These are phyloP conservation scores for Pachysandra terminalis DNA, from an alignment of 164 flowering plant species.

Conservation along the genomic window DNA sequence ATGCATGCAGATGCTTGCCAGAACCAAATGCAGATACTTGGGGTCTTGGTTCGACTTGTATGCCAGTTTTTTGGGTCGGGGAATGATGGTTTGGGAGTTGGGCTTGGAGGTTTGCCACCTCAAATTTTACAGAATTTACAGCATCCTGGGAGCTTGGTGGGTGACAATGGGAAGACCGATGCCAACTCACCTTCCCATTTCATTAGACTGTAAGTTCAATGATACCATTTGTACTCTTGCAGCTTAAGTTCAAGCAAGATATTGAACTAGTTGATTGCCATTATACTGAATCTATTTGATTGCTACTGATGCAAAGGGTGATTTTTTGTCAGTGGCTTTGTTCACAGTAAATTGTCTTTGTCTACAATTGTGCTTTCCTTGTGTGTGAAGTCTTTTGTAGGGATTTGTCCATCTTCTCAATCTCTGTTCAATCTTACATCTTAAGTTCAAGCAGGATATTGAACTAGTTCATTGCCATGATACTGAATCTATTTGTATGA, in stretches of 20 bases:
- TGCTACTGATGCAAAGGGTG: no score
- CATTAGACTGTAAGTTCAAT: constrained; percentile 30
- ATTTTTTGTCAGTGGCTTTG: no score
- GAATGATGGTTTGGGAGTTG: constrained; percentile 59
- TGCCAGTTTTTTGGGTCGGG: constrained; percentile 70
- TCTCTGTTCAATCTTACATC: no score
- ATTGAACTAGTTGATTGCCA: background rate
- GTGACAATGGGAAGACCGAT: constrained; percentile 56
- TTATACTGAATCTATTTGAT: no score
- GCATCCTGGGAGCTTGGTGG: constrained; percentile 56
- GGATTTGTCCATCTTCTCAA: no score
- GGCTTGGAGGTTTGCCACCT: constrained; percentile 48
- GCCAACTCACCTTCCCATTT: constrained; percentile 62
- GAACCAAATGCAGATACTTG: constrained; percentile 78
- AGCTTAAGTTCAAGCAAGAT: background rate
- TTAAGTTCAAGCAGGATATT: background rate
- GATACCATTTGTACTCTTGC: no score
- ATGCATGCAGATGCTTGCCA: no score
- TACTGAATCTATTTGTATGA: no score
- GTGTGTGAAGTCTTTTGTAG: no score
- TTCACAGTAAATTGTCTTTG: no score
- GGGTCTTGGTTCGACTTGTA: constrained; percentile 53
- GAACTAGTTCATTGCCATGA: background rate
- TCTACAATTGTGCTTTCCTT: no score
- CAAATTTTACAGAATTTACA: constrained; percentile 66